These are phyloP conservation scores for Nannochloropsis salina DNA, from an alignment of 108 stramenopile species.

Conservation along the genomic window DNA sequence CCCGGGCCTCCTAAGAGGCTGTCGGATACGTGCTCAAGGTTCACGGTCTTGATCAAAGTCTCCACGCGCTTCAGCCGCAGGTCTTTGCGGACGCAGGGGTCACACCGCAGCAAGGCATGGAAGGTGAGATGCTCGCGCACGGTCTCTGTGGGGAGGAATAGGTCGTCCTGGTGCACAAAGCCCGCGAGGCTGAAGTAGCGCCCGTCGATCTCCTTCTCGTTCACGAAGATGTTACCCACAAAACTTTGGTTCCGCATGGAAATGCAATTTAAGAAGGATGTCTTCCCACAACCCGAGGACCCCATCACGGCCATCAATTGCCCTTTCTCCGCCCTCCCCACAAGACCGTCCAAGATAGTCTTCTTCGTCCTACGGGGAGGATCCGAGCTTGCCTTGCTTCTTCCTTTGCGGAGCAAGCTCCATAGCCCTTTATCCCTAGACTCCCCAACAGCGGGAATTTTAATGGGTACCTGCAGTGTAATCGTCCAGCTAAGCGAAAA, in stretches of 20 bases:
- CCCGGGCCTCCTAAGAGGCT: neutral
- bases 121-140: constrained; percentile 48
- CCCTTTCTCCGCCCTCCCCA: neutral
- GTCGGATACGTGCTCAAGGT: neutral
- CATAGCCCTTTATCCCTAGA: neutral
- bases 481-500: constrained; percentile 8
- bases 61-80: constrained; percentile 3
- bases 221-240: constrained; percentile 2
- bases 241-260: constrained; percentile 2
- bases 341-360: neutral
- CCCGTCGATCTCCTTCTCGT: neutral
- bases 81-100: neutral
- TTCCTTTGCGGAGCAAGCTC: neutral
- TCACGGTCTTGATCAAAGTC: neutral
- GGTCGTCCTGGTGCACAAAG: constrained; percentile 48
- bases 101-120: constrained; percentile 40
- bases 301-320: constrained; percentile 16
- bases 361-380: neutral
- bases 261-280: neutral
- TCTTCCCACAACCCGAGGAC: constrained; percentile 1
- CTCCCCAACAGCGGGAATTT: neutral
- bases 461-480: constrained; percentile 12
- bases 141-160: constrained; percentile 44
- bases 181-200: constrained; percentile 4
- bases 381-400: neutral